Percentiles rank a stretch among this genome's conserved stretches.
Evolutionary conservation across 331 rosid species (phyloP).

Genomic region (Phaseolus coccineus): DNA sequence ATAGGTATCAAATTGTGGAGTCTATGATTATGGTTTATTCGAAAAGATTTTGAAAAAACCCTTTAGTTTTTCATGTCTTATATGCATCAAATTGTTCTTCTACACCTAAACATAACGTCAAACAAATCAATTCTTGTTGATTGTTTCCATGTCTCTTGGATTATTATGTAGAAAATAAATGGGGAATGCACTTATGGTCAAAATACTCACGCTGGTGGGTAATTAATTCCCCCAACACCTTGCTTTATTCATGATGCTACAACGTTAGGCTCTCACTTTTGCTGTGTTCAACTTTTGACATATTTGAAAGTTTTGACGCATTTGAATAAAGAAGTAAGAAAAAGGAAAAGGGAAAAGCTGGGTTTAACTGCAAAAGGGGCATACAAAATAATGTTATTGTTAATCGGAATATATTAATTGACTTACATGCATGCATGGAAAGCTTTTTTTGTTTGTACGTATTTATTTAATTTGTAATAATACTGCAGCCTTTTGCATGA

Average conservation of each 20-base stretch:
- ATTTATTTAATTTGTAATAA: background rate
- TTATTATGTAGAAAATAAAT: background rate
- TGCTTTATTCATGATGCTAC: background rate
- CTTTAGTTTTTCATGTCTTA: background rate
- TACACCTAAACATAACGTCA: background rate
- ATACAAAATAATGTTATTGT: background rate
- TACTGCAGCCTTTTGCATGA: conserved; percentile 7
- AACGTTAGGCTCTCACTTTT: background rate
- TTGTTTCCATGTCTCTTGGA: background rate
- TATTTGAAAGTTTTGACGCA: conserved; percentile 13
- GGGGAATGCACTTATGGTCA: background rate
- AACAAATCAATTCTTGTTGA: background rate
- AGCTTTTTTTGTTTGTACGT: conserved; percentile 8
- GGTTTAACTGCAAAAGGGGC: background rate
- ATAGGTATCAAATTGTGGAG: background rate
- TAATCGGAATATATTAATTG: background rate
- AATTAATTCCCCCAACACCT: background rate
- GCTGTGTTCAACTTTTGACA: conserved; percentile 15
- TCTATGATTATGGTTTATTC: background rate
- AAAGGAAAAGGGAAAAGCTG: background rate
- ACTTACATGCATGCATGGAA: conserved; percentile 40
- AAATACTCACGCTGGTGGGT: background rate
- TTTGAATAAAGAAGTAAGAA: background rate
- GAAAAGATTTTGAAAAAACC: background rate
- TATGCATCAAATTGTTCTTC: background rate